Conservation (phyloP, 1,284 basidiomycete species). For the Cutaneotrichosporon curvatum region DNA sequence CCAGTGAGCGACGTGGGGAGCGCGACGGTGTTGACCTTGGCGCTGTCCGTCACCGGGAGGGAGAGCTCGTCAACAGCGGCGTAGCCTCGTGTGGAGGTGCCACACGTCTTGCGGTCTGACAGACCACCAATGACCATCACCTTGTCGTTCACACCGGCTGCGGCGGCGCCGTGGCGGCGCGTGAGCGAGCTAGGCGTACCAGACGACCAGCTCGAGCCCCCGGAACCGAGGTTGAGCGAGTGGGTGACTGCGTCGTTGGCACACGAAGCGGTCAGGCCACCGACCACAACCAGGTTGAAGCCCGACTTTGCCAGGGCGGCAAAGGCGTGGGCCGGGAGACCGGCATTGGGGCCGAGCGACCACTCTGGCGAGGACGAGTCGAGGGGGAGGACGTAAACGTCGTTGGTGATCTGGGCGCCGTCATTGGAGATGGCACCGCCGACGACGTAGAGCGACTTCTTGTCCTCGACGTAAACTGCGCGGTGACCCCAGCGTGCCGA, state of each 20-base stretch:
- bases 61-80: slow-evolving; percentile 33
- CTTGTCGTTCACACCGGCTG: slow-evolving; percentile 24
- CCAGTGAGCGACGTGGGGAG: slow-evolving; percentile 33
- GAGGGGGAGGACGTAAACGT: slow-evolving; percentile 43
- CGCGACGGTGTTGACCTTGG: slow-evolving; percentile 18
- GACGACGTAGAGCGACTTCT: slow-evolving; percentile 42
- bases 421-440: slow-evolving; percentile 37
- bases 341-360: slow-evolving; percentile 25
- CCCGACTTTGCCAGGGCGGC: slow-evolving; percentile 29
- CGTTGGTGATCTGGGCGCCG: slow-evolving; percentile 43
- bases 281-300: slow-evolving; percentile 31
- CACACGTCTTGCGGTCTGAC: slow-evolving; percentile 39
- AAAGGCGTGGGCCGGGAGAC: slow-evolving; percentile 43
- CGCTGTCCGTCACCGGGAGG: slow-evolving; percentile 23
- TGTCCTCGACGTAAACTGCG: slow-evolving; percentile 37
- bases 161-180: slow-evolving; percentile 34
- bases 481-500: slow-evolving; percentile 44
- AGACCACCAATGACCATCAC: slow-evolving; percentile 42
- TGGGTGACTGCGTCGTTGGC: slow-evolving; percentile 31
- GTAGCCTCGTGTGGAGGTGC: slow-evolving; percentile 30
- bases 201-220: slow-evolving; percentile 22
- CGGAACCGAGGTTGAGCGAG: slow-evolving; percentile 25
- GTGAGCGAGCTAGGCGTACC: slow-evolving; percentile 25
- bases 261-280: slow-evolving; percentile 43
- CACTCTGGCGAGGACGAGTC: slow-evolving; percentile 35